A percentile compares a stretch with the other conserved stretches of the same genome.
Evolutionary conservation across 352 stramenopile genomes (phyloP).

Genomic region (Thalassiosira exigua): DNA sequence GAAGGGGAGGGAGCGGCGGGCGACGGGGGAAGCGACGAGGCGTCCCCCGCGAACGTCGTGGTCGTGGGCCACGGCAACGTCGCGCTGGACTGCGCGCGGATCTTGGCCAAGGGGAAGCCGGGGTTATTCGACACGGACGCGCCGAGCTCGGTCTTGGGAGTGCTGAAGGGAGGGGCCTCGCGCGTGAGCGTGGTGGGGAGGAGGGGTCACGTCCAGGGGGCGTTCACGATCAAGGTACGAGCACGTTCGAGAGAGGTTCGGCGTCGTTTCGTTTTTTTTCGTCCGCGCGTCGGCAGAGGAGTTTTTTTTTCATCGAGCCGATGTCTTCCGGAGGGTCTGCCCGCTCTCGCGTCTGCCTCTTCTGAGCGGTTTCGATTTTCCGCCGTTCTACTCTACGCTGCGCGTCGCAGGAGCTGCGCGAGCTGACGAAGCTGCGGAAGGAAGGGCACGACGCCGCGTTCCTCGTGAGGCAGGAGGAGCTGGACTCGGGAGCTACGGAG

Average conservation of each 20-base stretch:
- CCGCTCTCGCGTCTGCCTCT: not conserved
- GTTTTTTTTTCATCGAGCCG: too few relatives aligned
- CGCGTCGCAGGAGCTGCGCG: constrained; percentile 67
- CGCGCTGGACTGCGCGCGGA: constrained; percentile 94
- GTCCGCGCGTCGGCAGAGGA: too few relatives aligned
- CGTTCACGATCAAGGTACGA: constrained; percentile 98
- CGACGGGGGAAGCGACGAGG: constrained; percentile 6
- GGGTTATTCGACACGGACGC: constrained; percentile 93
- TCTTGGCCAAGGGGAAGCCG: constrained; percentile 91
- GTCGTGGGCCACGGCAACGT: constrained; percentile 98
- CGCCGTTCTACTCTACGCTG: not conserved
- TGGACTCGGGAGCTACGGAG: constrained; percentile 88
- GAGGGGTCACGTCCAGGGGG: constrained; percentile 93
- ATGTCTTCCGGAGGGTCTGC: constrained; percentile 72
- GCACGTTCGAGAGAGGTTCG: too few relatives aligned
- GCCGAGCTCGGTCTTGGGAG: constrained; percentile 88
- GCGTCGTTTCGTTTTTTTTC: too few relatives aligned
- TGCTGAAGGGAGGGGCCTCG: constrained; percentile 81
- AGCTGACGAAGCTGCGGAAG: constrained; percentile 77
- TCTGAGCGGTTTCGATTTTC: constrained; percentile 2
- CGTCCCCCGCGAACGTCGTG: constrained; percentile 82
- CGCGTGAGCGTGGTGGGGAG: constrained; percentile 92
- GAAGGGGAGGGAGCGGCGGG: constrained; percentile 59
- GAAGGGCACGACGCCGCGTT: constrained; percentile 84
- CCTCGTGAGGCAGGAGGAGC: constrained; percentile 89